phyloP scores from a whole-genome alignment of 2,329 filamentous ascomycete species.

The Trichoderma polysporum region DNA sequence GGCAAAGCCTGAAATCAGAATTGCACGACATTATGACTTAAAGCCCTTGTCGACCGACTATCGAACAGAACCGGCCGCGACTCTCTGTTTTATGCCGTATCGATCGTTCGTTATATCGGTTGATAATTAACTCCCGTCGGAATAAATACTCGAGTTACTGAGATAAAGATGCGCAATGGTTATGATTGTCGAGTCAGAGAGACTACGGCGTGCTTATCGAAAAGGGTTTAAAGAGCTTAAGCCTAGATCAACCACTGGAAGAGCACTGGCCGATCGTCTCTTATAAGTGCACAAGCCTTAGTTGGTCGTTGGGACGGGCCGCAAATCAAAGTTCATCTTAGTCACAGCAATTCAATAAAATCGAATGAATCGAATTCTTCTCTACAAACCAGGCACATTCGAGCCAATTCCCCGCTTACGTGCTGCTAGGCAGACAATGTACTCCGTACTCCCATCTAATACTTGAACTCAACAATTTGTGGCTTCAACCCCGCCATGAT shows the following conservation, averaged over 20 bases:
- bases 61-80: not conserved
- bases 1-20: constrained; percentile 19
- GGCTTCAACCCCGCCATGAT: constrained; percentile 20
- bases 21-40: constrained; percentile 20
- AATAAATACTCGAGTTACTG: not conserved
- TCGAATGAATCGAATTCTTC: not conserved
- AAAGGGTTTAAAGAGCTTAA: not conserved
- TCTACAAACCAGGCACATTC: not conserved
- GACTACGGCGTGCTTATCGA: not conserved
- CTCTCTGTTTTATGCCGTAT: not conserved
- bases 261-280: not conserved
- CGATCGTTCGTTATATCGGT: not conserved
- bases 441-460: not conserved
- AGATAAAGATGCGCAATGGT: not conserved
- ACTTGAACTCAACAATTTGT: not conserved
- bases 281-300: not conserved
- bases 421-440: not conserved
- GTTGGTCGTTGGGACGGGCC: not conserved
- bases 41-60: not conserved
- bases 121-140: not conserved
- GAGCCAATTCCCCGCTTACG: not conserved
- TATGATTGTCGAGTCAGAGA: not conserved
- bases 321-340: not conserved
- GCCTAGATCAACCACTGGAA: not conserved
- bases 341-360: not conserved